A percentile compares a stretch with the other conserved stretches of the same genome.
phyloP scores from a whole-genome alignment of 805 yeast species.

The Lipomyces chichibuensis region DNA sequence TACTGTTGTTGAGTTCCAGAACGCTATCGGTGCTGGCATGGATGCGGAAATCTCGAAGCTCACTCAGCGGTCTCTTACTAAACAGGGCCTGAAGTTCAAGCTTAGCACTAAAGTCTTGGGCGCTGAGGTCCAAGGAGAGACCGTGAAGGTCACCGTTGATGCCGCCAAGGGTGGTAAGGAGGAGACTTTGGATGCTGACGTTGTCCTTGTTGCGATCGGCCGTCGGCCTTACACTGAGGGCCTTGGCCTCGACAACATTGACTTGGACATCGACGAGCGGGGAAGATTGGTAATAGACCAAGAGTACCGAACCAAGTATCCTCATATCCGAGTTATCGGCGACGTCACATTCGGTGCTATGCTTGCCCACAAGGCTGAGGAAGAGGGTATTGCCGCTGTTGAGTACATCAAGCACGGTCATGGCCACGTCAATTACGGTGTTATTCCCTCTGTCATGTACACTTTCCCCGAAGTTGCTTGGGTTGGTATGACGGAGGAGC shows the following conservation, averaged over 20 bases:
- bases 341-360: slow-evolving; percentile 98
- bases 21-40: slow-evolving; percentile 97
- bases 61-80: slow-evolving; percentile 84
- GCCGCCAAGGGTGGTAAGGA: slow-evolving; percentile 82
- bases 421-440: slow-evolving; percentile 98
- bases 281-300: slow-evolving; percentile 94
- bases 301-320: slow-evolving; percentile 87
- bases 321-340: slow-evolving; percentile 96
- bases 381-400: slow-evolving; percentile 98
- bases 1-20: slow-evolving; percentile 88
- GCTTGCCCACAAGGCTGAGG: slow-evolving; percentile 99
- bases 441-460: slow-evolving; percentile 98
- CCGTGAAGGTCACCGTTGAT: slow-evolving; percentile 85
- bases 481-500: slow-evolving; percentile 97
- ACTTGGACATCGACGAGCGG: slow-evolving; percentile 85
- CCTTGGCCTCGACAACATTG: slow-evolving; percentile 82
- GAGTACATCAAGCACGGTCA: slow-evolving; percentile 91
- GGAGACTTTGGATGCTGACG: slow-evolving; percentile 83
- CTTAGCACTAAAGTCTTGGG: slow-evolving; percentile 86
- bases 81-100: slow-evolving; percentile 95
- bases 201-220: slow-evolving; percentile 94
- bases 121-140: slow-evolving; percentile 87
- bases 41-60: slow-evolving; percentile 92
- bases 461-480: slow-evolving; percentile 99
- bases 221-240: slow-evolving; percentile 97